A percentile compares a stretch with the other conserved stretches of the same genome.
These are phyloP conservation scores for Malassezia dermatis DNA, from an alignment of 1,284 basidiomycete species.

Conservation along the genomic window DNA sequence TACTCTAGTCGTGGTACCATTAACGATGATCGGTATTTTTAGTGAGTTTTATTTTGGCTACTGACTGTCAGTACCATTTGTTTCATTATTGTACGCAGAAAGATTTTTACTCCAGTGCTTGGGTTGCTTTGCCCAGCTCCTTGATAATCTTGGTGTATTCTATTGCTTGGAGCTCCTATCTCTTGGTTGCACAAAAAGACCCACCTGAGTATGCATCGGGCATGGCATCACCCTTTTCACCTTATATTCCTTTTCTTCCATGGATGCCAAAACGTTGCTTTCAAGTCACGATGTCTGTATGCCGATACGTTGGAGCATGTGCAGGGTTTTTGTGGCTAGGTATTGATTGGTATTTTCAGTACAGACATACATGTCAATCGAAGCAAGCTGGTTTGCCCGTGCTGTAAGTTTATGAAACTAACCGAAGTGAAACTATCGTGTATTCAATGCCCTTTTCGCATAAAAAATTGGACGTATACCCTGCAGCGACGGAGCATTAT, in stretches of 20 bases:
- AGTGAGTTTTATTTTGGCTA: background rate
- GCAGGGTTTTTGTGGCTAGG: background rate
- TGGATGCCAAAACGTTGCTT: slow-evolving; percentile 37
- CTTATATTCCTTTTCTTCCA: slow-evolving; percentile 36
- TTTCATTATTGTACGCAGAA: background rate
- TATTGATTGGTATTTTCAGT: slow-evolving; percentile 3
- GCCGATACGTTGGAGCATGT: slow-evolving; percentile 19
- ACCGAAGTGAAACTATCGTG: slow-evolving; percentile 1
- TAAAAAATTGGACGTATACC: slow-evolving; percentile 10
- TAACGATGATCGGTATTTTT: background rate
- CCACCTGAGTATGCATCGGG: slow-evolving; percentile 21
- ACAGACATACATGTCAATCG: background rate
- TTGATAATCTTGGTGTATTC: slow-evolving; percentile 25
- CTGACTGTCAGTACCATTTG: background rate
- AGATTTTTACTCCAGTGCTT: background rate
- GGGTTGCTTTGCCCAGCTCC: background rate
- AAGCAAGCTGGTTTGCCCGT: background rate
- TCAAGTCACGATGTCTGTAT: slow-evolving; percentile 35
- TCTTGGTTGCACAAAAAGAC: slow-evolving; percentile 41
- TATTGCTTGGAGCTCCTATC: slow-evolving; percentile 45
- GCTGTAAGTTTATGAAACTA: background rate
- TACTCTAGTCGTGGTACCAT: background rate
- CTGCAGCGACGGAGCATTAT: background rate
- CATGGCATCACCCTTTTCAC: slow-evolving; percentile 13
- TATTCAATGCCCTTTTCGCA: slow-evolving; percentile 12